A percentile compares a stretch with the other conserved stretches of the same genome.
Conservation (phyloP, 495 filamentous ascomycete genomes). For the Glonium stellatum region DNA sequence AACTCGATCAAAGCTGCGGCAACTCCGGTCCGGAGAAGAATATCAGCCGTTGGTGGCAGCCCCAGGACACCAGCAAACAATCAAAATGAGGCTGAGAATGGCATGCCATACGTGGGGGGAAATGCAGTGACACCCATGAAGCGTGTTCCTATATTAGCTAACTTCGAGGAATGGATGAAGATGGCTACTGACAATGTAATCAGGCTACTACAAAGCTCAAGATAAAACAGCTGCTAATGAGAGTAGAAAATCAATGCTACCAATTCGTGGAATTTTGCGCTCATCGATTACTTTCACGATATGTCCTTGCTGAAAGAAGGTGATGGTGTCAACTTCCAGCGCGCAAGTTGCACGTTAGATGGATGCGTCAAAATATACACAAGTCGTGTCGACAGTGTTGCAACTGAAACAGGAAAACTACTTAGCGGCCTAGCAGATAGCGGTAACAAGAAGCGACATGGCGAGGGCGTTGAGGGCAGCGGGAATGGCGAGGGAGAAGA, state of each 20-base stretch:
- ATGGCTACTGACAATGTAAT: conserved; percentile 89
- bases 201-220: background rate
- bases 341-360: conserved; percentile 95
- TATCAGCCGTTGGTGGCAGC: conserved; percentile 54
- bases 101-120: conserved; percentile 53
- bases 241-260: conserved; percentile 86
- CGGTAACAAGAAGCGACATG: conserved; percentile 64
- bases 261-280: conserved; percentile 98
- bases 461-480: conserved; percentile 53
- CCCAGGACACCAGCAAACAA: conserved; percentile 59
- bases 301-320: conserved; percentile 97
- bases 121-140: conserved; percentile 89
- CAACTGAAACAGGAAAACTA: conserved; percentile 92
- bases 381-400: conserved; percentile 94
- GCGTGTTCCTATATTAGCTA: conserved; percentile 88
- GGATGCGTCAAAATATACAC: conserved; percentile 99
- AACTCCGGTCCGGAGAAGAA: conserved; percentile 70
- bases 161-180: conserved; percentile 99
- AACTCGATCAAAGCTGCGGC: conserved; percentile 86
- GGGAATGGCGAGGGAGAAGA: conserved; percentile 63
- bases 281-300: conserved; percentile 99
- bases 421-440: conserved; percentile 92
- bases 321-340: conserved; percentile 96
- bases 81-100: conserved; percentile 49
- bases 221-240: conserved; percentile 12